phyloP scores from a whole-genome alignment of 306 rosid genomes.

The Arachis stenosperma region DNA sequence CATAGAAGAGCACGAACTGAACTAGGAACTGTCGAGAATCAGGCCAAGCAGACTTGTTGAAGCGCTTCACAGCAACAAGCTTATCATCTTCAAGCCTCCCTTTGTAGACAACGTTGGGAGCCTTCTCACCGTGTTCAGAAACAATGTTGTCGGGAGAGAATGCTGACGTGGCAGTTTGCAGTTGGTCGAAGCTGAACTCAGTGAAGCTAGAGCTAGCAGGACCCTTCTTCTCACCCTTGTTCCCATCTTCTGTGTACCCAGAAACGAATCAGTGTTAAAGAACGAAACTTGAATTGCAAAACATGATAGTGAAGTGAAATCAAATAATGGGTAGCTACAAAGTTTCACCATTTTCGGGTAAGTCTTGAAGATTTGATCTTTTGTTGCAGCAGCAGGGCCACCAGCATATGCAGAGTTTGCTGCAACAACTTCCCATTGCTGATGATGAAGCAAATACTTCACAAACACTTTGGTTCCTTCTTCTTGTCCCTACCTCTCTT shows the following conservation, averaged over 20 bases:
- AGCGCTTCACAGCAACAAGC: constrained; percentile 72
- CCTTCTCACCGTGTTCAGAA: constrained; percentile 89
- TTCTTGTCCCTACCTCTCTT: constrained; percentile 7
- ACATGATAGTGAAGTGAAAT: constrained; percentile 1
- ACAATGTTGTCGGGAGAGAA: constrained; percentile 73
- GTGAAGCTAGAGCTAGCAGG: constrained; percentile 50
- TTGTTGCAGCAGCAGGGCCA: constrained; percentile 58
- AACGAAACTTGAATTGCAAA: constrained; percentile 21
- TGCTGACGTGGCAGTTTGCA: constrained; percentile 66
- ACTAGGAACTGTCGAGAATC: constrained; percentile 82
- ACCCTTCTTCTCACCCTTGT: constrained; percentile 44
- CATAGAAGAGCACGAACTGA: constrained; percentile 42
- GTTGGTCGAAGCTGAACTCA: constrained; percentile 70
- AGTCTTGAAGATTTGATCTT: constrained; percentile 55
- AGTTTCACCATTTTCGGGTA: constrained; percentile 55
- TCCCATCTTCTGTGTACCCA: constrained; percentile 63
- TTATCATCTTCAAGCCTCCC: constrained; percentile 64
- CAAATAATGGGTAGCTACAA: constrained; percentile 32
- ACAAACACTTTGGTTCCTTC: not conserved
- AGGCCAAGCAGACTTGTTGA: constrained; percentile 84
- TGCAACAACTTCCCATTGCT: constrained; percentile 84
- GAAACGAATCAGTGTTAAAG: constrained; percentile 26
- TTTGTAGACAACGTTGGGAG: constrained; percentile 81
- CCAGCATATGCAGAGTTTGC: constrained; percentile 64
- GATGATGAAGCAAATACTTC: constrained; percentile 10